Evolutionary conservation across 306 rosid genomes (phyloP).

Genomic region (Begonia masoniana): DNA sequence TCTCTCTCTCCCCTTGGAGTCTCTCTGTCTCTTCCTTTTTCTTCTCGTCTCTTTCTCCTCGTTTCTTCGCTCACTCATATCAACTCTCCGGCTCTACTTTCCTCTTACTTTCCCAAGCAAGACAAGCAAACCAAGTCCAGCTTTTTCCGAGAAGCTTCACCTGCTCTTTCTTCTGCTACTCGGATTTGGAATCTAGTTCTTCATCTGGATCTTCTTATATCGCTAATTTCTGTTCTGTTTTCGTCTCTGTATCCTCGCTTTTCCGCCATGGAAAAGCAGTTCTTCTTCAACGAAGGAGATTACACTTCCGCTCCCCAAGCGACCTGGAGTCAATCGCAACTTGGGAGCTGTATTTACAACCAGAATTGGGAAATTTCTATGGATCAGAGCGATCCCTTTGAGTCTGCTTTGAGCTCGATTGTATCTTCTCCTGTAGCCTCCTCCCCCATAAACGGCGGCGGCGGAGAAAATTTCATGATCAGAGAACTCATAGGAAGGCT

Average conservation of each 20-base stretch:
- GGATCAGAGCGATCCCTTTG: constrained; percentile 52
- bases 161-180: constrained; percentile 7
- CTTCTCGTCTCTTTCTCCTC: constrained; percentile 5
- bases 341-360: constrained; percentile 16
- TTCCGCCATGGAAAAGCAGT: constrained; percentile 8
- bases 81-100: constrained; percentile 8
- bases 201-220: constrained; percentile 10
- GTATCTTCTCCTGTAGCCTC: constrained; percentile 43
- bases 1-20: constrained; percentile 3
- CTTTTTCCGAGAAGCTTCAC: not conserved
- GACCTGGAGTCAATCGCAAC: constrained; percentile 19
- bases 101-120: constrained; percentile 4
- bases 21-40: too few relatives aligned
- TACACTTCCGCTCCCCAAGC: too few relatives aligned
- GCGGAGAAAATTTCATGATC: constrained; percentile 23
- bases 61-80: constrained; percentile 4
- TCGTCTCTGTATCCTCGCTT: not conserved
- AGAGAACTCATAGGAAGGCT: constrained; percentile 40
- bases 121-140: not conserved
- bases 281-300: constrained; percentile 7
- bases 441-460: constrained; percentile 11
- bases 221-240: not conserved
- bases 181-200: constrained; percentile 1
- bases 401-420: constrained; percentile 44
- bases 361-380: constrained; percentile 32